Evolutionary conservation across 2,329 filamentous ascomycete genomes (phyloP).

Genomic region (Penicillium sp.): DNA sequence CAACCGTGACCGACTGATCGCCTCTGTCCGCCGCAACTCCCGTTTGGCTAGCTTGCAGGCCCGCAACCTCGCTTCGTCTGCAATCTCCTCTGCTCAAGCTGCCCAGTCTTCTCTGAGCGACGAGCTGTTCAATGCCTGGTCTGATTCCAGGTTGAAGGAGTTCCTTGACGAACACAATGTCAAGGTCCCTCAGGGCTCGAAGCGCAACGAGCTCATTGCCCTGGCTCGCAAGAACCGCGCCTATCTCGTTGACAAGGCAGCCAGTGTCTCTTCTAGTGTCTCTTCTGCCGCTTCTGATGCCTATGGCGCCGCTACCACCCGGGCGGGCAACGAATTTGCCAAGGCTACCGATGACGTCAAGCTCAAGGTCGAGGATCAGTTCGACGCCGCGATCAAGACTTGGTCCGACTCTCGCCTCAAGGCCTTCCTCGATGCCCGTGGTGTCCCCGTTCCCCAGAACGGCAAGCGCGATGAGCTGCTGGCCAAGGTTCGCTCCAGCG

Average conservation of each 20-base stretch:
- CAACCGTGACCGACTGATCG: slow-evolving; percentile 82
- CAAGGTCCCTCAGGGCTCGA: slow-evolving; percentile 86
- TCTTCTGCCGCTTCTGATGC: slow-evolving; percentile 46
- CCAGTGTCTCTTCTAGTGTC: slow-evolving; percentile 57
- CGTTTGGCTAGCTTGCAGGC: slow-evolving; percentile 70
- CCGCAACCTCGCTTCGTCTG: slow-evolving; percentile 60
- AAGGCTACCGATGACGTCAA: slow-evolving; percentile 69
- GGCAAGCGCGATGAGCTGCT: slow-evolving; percentile 71
- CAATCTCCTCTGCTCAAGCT: slow-evolving; percentile 63
- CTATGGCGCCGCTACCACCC: slow-evolving; percentile 70
- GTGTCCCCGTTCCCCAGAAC: slow-evolving; percentile 69
- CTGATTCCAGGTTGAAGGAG: slow-evolving; percentile 83
- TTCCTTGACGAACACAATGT: slow-evolving; percentile 91
- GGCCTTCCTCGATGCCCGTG: slow-evolving; percentile 72
- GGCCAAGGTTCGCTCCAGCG: slow-evolving; percentile 69
- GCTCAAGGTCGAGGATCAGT: slow-evolving; percentile 63
- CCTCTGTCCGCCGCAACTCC: slow-evolving; percentile 85
- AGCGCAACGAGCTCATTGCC: slow-evolving; percentile 82
- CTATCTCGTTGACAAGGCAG: slow-evolving; percentile 51
- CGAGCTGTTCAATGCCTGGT: slow-evolving; percentile 84
- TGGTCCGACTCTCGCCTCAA: slow-evolving; percentile 80
- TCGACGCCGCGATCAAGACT: slow-evolving; percentile 58
- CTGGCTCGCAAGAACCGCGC: slow-evolving; percentile 84
- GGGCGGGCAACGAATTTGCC: slow-evolving; percentile 72
- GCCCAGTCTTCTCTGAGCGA: slow-evolving; percentile 76